phyloP scores from a whole-genome alignment of 257 asterid species.

The Echites panduratus region DNA sequence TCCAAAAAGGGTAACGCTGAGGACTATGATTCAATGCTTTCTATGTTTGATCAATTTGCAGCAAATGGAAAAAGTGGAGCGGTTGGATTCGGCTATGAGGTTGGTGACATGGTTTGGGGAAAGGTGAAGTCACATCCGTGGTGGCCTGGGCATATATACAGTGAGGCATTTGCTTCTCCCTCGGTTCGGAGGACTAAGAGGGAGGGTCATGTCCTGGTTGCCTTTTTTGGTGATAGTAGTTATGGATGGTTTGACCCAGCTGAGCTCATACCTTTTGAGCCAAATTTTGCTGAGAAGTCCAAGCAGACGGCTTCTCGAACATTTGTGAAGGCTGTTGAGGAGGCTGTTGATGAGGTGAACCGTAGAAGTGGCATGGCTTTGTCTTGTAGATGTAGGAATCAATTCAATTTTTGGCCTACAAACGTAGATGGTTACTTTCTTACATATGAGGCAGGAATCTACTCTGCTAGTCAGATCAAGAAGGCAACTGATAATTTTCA shows the following conservation, averaged over 20 bases:
- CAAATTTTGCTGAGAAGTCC: slow-evolving; percentile 68
- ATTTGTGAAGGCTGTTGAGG: slow-evolving; percentile 72
- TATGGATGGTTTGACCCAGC: slow-evolving; percentile 90
- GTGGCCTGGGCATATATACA: slow-evolving; percentile 94
- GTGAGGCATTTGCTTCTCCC: slow-evolving; percentile 62
- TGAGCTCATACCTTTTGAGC: slow-evolving; percentile 75
- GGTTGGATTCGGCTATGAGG: slow-evolving; percentile 57
- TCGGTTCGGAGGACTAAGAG: slow-evolving; percentile 68
- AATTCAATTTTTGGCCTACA: slow-evolving; percentile 52
- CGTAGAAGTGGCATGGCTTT: slow-evolving; percentile 67
- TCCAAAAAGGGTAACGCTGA: slow-evolving; percentile 9
- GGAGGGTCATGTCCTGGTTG: slow-evolving; percentile 77
- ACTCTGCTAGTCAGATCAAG: slow-evolving; percentile 55
- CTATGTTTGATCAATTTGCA: slow-evolving; percentile 64
- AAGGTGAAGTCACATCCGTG: slow-evolving; percentile 97
- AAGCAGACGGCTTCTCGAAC: slow-evolving; percentile 46
- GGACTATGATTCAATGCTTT: slow-evolving; percentile 43
- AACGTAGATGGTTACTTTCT: slow-evolving; percentile 50
- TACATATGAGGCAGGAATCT: slow-evolving; percentile 54
- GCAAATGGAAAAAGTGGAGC: slow-evolving; percentile 37
- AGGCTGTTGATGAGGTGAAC: slow-evolving; percentile 77
- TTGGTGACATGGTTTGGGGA: slow-evolving; percentile 99
- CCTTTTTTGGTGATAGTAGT: slow-evolving; percentile 89
- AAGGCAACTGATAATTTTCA: slow-evolving; percentile 57
- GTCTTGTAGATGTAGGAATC: slow-evolving; percentile 69